phyloP scores from a whole-genome alignment of 495 filamentous ascomycete genomes.

The Aeminium ludgeri region DNA sequence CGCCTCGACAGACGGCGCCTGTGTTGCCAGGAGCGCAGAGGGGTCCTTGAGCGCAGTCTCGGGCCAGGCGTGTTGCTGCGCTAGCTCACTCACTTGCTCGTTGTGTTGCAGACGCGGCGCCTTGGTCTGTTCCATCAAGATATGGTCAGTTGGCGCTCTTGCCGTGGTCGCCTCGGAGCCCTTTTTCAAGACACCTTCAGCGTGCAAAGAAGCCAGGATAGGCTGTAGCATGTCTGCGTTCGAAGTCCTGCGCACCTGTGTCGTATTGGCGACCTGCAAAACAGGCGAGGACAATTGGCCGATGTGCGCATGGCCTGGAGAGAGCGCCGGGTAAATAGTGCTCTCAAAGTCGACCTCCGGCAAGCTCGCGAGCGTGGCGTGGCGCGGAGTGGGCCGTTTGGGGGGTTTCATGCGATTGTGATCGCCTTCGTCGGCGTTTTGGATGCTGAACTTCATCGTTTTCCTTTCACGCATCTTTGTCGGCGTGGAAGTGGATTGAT shows the following conservation, averaged over 20 bases:
- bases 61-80: not conserved
- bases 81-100: not conserved
- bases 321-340: not conserved
- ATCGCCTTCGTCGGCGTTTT: not conserved
- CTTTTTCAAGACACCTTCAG: conserved; percentile 1
- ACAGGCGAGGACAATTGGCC: not conserved
- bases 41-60: not conserved
- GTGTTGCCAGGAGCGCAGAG: not conserved
- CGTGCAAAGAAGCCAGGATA: conserved; percentile 1
- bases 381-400: not conserved
- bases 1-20: not conserved
- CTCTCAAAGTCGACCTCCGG: not conserved
- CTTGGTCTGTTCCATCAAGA: not conserved
- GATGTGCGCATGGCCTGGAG: not conserved
- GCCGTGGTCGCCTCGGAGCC: not conserved
- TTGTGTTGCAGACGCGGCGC: not conserved
- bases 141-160: not conserved
- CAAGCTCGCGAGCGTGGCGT: not conserved
- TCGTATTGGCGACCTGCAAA: not conserved
- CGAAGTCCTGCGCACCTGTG: conserved; percentile 1
- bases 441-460: not conserved
- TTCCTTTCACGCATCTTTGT: no score
- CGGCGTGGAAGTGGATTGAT: no score
- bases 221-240: not conserved
- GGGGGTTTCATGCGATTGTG: not conserved